phyloP scores from a whole-genome alignment of 2,329 filamentous ascomycete species.

The Fusarium burgessii region DNA sequence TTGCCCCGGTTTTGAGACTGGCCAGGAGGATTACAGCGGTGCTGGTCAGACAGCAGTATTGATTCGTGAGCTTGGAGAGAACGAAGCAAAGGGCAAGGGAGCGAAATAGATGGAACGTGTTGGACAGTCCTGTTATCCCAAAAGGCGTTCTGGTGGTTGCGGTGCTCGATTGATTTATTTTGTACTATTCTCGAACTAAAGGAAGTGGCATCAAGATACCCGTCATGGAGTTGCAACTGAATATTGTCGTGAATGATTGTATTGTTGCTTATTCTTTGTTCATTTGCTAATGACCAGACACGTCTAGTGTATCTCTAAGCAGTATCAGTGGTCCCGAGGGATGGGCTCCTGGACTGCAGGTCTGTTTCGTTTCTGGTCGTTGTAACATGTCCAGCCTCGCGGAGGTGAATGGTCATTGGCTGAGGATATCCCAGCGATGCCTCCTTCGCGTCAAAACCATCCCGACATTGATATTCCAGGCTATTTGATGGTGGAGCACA shows the following conservation, averaged over 20 bases:
- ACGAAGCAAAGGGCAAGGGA: constrained; percentile 88
- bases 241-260: background rate
- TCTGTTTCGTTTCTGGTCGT: background rate
- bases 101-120: constrained; percentile 64
- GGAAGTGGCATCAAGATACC: constrained; percentile 50
- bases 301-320: background rate
- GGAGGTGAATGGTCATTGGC: constrained; percentile 9
- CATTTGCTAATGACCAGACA: background rate
- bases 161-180: constrained; percentile 44
- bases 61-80: constrained; percentile 85
- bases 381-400: background rate
- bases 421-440: constrained; percentile 22
- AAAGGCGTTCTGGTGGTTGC: constrained; percentile 50
- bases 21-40: constrained; percentile 80
- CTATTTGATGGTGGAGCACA: constrained; percentile 9
- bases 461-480: constrained; percentile 47
- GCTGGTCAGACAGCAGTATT: constrained; percentile 82
- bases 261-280: background rate
- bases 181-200: constrained; percentile 36
- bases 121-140: constrained; percentile 38
- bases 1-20: constrained; percentile 89
- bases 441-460: constrained; percentile 48
- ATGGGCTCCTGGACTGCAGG: constrained; percentile 8
- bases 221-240: constrained; percentile 36
- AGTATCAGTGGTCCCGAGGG: constrained; percentile 5